Base-by-base conservation (phyloP, 352 stramenopile species). In the Phytopythium montanum region DNA sequence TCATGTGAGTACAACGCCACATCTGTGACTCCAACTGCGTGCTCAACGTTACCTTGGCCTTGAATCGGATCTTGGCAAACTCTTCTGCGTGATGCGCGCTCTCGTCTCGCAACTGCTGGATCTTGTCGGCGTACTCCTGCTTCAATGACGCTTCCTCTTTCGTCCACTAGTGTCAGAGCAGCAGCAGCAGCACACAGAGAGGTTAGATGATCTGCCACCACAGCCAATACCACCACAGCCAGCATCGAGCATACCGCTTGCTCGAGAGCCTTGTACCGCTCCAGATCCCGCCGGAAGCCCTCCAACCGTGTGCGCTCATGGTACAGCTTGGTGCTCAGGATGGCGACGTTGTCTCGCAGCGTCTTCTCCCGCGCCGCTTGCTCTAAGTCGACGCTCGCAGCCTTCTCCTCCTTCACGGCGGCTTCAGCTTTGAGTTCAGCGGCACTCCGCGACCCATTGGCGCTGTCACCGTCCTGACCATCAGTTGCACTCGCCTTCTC, bases 211-310 rank as follows among this genome's bases (percentile, higher is more conserved):
- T 4, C 23, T 14, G 29, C 7, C 19, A 55, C 31, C 16, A 51
- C 26, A 1, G 33, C 19, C 16, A 31, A 25, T 9, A 51, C 18
- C 26, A 53, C 39, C 16, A 53, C 16, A 36, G 49, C 28, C 16
- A 39, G 42, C 12, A 21, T 41, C 53, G 2, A 16, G 10, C 3
- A 12, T 78, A 93, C 84, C 69, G 73, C 73, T 54, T 60, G 56
- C 57, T 93, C 84, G 21, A 78, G 60, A 2, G 79, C 79, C 41
- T 75, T 79, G n/a, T 79, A 63, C n/a, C 76, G 86, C 53, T 92
- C 76, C 13, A 88, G 56, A 31, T 88, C 72, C 21, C 71, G 79
- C 51, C 75, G 75, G 51, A 89, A 56, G 1, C 70, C 63, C 12
- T 78, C 75, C 8, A 68, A 44, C 28, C 72, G 72, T 21, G 68